Evolutionary conservation across 2,329 filamentous ascomycete genomes (phyloP).

Genomic region (Fusarium fujikuroi): DNA sequence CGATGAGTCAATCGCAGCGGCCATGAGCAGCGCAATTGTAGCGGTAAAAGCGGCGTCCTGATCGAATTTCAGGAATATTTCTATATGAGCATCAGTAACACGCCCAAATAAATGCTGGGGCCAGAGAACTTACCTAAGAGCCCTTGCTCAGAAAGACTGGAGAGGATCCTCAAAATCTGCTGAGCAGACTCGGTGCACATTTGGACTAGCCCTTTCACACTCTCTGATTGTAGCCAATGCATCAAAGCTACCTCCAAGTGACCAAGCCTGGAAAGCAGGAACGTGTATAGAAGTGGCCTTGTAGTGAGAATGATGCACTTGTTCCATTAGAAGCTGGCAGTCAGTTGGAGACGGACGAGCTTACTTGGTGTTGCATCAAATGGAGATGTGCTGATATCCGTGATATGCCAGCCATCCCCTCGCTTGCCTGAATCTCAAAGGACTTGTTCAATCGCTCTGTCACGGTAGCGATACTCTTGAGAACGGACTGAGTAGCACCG

Average conservation of each 20-base stretch:
- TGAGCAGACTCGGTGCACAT: slow-evolving; percentile 29
- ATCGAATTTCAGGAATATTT: slow-evolving; percentile 27
- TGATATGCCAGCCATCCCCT: slow-evolving; percentile 26
- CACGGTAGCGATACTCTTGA: slow-evolving; percentile 32
- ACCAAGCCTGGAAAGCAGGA: slow-evolving; percentile 33
- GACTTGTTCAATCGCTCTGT: slow-evolving; percentile 32
- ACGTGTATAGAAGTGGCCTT: slow-evolving; percentile 33
- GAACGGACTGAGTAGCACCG: slow-evolving; percentile 29
- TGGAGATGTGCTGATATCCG: slow-evolving; percentile 35
- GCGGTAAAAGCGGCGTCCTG: slow-evolving; percentile 42
- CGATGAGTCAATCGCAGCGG: slow-evolving; percentile 50
- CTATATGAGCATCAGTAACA: not conserved
- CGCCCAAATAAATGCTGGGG: accelerated
- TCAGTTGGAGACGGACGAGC: not conserved
- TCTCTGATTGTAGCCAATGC: slow-evolving; percentile 37
- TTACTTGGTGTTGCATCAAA: slow-evolving; percentile 35
- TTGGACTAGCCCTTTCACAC: slow-evolving; percentile 19
- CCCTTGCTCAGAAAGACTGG: slow-evolving; percentile 30
- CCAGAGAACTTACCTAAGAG: slow-evolving; percentile 12
- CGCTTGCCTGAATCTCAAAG: slow-evolving; percentile 29
- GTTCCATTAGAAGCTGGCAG: not conserved
- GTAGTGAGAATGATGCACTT: slow-evolving; percentile 39
- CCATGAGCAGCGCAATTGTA: slow-evolving; percentile 53
- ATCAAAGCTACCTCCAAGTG: slow-evolving; percentile 34
- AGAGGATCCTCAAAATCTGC: slow-evolving; percentile 24